phyloP scores from a whole-genome alignment of 2,329 filamentous ascomycete genomes.

The Seiridium unicorne region DNA sequence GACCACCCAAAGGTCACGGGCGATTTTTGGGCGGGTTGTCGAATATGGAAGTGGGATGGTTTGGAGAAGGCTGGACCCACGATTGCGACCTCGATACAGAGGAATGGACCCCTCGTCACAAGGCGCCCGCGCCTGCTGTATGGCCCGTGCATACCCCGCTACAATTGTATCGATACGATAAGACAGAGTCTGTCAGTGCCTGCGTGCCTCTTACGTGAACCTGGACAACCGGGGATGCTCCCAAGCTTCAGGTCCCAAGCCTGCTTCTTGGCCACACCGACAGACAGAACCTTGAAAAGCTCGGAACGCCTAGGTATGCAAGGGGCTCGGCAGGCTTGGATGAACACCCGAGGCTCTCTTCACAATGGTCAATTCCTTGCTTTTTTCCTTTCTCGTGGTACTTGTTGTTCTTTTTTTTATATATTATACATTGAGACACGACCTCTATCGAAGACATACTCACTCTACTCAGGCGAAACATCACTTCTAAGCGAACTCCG shows the following conservation, averaged over 20 bases:
- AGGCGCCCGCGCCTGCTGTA: neutral
- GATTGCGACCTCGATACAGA: neutral
- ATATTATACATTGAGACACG: no score
- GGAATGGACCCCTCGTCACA: neutral
- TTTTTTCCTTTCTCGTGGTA: no score
- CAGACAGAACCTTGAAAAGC: no score
- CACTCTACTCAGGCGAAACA: neutral
- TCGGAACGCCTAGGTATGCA: no score
- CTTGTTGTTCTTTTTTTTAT: no score
- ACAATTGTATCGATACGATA: neutral
- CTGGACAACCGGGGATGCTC: no score
- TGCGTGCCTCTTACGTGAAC: neutral
- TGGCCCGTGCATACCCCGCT: neutral
- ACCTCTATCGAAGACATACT: neutral
- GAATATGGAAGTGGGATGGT: conserved; percentile 9
- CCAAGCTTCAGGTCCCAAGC: no score
- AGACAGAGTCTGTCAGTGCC: neutral
- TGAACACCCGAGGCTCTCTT: no score
- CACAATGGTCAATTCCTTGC: no score
- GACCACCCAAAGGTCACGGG: conserved; percentile 1
- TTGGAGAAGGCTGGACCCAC: conserved; percentile 1
- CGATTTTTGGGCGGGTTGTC: conserved; percentile 8
- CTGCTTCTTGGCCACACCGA: no score
- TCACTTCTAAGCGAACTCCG: neutral
- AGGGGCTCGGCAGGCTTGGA: no score